Percentiles rank a stretch among this genome's conserved stretches.
phyloP scores from a whole-genome alignment of 2,329 filamentous ascomycete genomes.

The Aspergillus viridinutans region DNA sequence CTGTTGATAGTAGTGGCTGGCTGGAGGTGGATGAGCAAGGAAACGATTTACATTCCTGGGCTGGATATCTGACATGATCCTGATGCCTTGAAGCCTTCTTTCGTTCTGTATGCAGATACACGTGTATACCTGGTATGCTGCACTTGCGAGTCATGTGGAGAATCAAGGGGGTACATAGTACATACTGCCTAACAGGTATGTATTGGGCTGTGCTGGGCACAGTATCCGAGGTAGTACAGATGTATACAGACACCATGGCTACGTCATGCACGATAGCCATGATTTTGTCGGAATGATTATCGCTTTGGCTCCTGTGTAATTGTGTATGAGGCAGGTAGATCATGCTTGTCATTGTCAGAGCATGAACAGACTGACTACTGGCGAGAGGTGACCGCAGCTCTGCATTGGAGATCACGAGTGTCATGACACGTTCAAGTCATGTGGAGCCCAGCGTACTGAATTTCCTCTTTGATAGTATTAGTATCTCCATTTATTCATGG shows the following conservation, averaged over 20 bases:
- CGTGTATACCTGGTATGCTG: neutral
- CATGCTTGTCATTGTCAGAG: neutral
- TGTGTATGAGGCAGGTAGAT: neutral
- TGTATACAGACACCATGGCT: neutral
- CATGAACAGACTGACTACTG: constrained; percentile 5
- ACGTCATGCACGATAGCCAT: neutral
- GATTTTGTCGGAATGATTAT: neutral
- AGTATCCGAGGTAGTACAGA: neutral
- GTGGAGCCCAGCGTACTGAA: neutral
- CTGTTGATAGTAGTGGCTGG: neutral
- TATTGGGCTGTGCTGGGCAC: neutral
- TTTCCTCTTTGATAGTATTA: neutral
- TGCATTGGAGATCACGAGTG: constrained; percentile 8
- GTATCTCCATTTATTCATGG: too few relatives aligned
- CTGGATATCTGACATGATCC: neutral
- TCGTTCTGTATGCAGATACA: neutral
- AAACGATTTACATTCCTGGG: neutral
- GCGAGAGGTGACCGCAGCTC: constrained; percentile 1
- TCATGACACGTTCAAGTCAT: neutral
- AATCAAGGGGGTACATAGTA: neutral
- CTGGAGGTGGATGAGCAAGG: neutral
- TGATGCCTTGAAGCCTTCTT: neutral
- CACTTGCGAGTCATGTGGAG: neutral
- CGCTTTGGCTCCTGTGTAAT: neutral
- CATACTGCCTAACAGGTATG: neutral